Base-by-base conservation (phyloP, 2,329 filamentous ascomycete species). In the Penicillium expansum region DNA sequence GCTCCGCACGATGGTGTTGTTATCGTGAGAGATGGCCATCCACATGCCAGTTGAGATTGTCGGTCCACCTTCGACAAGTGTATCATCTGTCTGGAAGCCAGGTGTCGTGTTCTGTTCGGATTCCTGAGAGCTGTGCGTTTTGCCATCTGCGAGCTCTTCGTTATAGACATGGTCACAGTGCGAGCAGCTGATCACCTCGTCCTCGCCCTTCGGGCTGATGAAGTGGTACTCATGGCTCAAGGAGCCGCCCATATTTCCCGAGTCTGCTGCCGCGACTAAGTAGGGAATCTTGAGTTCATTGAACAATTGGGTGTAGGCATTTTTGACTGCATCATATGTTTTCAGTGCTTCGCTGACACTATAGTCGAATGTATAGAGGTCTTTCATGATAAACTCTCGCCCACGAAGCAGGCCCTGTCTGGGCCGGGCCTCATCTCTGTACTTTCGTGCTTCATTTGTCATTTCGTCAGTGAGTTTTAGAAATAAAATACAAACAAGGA, bases 361-460 rank as follows among this genome's bases (percentile, higher is more conserved):
- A 35, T 82, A 77, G 69, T 99, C 94, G 69, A 99, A 99, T 0
- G 92, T 97, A 72, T 99, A 99, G 1, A 99, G 82, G 73, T 99
- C 94, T 74, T 99, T 99, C 94, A 99, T 99, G 65, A 91, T 77
- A 67, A 99, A 99, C 69, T 99, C 94, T 59, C 92, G 86, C 0
- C 91, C 89, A 10, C 94, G 86, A 9, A 99, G 79, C 2, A 99
- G 80, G 13, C 94, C 94, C 66, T 96, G 90, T 32, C 94, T 85
- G 20, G 94, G 94, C 27, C 94, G 84, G 55, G 88, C 83, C 75
- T 99, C 94, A 76, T 99, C 94, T 48, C 94, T 86, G 69, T 97
- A 99, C 74, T 99, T 99, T 45, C 93, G 85, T 30, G 91, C 88
- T 91, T 59, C 8, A 33, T 4, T 22, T 39, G 27, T 52, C 22